Conservation (phyloP, 768 basidiomycete genomes). For the Suillus weaverae region DNA sequence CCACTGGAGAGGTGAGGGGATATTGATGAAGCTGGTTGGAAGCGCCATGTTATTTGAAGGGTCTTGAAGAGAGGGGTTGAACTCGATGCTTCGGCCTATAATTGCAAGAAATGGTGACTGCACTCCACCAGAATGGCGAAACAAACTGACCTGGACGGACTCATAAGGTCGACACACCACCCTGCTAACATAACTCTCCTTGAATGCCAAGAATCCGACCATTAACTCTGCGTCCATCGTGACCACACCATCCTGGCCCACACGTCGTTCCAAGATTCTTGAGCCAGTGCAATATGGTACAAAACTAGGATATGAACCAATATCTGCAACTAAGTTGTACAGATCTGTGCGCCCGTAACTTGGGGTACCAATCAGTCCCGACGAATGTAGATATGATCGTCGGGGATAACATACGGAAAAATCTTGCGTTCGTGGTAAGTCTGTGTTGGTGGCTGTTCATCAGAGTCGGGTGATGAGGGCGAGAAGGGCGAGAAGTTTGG, state of each 20-base stretch:
- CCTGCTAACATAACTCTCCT: constrained; percentile 83
- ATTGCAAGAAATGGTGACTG: constrained; percentile 11
- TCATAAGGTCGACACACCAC: constrained; percentile 80
- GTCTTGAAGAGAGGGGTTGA: constrained; percentile 73
- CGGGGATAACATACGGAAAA: constrained; percentile 68
- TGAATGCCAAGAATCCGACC: constrained; percentile 84
- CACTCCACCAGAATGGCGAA: background rate
- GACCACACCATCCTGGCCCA: constrained; percentile 34
- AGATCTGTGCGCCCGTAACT: constrained; percentile 81
- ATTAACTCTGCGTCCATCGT: constrained; percentile 82
- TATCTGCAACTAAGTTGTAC: constrained; percentile 85
- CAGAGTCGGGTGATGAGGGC: constrained; percentile 31
- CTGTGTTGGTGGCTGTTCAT: constrained; percentile 45
- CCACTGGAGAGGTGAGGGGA: constrained; percentile 39
- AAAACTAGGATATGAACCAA: constrained; percentile 82
- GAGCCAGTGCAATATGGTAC: constrained; percentile 86
- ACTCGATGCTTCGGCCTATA: constrained; percentile 69
- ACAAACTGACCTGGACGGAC: constrained; percentile 64
- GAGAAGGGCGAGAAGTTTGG: constrained; percentile 49
- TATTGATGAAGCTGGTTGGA: constrained; percentile 54
- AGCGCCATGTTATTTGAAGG: constrained; percentile 71
- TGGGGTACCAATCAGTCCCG: constrained; percentile 11
- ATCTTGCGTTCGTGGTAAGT: constrained; percentile 82
- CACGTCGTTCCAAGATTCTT: constrained; percentile 48
- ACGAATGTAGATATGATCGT: constrained; percentile 13